Base-by-base conservation (phyloP, 352 stramenopile species). In the Phytopythium chamaehyphon region DNA sequence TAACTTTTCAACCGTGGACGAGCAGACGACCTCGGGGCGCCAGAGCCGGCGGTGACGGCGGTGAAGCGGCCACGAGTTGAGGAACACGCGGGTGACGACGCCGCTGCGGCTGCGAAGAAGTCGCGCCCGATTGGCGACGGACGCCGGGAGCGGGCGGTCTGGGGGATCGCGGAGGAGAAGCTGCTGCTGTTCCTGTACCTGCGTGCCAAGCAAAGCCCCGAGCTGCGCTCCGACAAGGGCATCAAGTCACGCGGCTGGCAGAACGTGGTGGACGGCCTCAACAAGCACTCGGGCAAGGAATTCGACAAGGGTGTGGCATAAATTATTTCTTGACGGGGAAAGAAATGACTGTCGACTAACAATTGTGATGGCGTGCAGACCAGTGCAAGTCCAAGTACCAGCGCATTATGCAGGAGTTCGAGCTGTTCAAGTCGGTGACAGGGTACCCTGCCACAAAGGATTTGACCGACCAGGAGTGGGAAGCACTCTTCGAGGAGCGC, bases 331-430 rank as follows among this genome's bases (percentile, higher is more conserved):
- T 47, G 28, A 33, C 28, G 5, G 28, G 5, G 28, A 33, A 33
- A 33, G 9, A 33, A 33, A 9, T 6, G 10, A 11, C 7, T 47
- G 18, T 36, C 3, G 2, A 31, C 18, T 47, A 15, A 22, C 21
- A 21, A 19, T 3, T n/a, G 7, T 36, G 31, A 12, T 8, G 3
- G 21, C 18, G 14, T 10, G 8, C 26, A 73, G 64, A 73, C 43
- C 56, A 73, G 56, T 49, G 59, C 44, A 71, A 65, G 46, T 61
- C 60, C 45, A 71, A 71, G 52, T 73, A 68, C 55, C 49, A 62
- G 3, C 50, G 67, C 10, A 6, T 74, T 15, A 71, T 74, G 44
- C 54, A 67, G 31, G 38, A 51, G 19, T 71, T 61, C 39, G 58
- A 47, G 3, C 47, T 61, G 44, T 73, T 68, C 45, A 73, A 73